These are phyloP conservation scores for Hygrophorus pudorinus DNA, from an alignment of 768 basidiomycete species.

Conservation along the genomic window DNA sequence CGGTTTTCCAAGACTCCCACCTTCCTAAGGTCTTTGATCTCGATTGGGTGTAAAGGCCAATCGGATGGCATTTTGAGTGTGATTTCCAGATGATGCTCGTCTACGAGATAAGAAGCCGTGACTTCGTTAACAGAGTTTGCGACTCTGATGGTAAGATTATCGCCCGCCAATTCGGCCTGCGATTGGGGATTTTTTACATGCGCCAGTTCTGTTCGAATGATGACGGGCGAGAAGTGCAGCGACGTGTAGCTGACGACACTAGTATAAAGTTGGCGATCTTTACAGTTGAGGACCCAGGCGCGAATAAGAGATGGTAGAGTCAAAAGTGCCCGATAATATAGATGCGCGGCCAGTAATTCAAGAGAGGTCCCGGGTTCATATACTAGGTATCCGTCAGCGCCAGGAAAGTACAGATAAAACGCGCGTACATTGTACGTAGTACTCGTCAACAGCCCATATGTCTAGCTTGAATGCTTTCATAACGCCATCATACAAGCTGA, in stretches of 20 bases:
- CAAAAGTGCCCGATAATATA: conserved; percentile 81
- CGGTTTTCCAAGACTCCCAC: conserved; percentile 84
- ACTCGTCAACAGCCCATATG: conserved; percentile 79
- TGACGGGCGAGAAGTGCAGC: conserved; percentile 77
- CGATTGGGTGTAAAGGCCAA: conserved; percentile 84
- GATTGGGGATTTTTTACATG: conserved; percentile 51
- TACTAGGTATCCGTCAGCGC: conserved; percentile 25
- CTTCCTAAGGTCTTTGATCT: conserved; percentile 74
- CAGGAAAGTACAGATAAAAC: neutral
- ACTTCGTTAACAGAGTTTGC: conserved; percentile 69
- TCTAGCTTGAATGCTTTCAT: conserved; percentile 72
- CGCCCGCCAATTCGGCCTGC: conserved; percentile 53
- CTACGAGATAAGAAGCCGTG: conserved; percentile 73
- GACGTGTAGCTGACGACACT: conserved; percentile 74
- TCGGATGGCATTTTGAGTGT: conserved; percentile 77
- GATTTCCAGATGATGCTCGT: conserved; percentile 91
- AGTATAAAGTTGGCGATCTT: conserved; percentile 79
- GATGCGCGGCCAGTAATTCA: conserved; percentile 69
- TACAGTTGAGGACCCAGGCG: conserved; percentile 77
- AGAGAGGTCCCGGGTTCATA: conserved; percentile 45
- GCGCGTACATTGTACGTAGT: conserved; percentile 58
- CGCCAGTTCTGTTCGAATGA: conserved; percentile 76
- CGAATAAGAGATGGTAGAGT: conserved; percentile 81
- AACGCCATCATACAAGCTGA: conserved; percentile 58
- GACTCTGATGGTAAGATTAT: conserved; percentile 75